phyloP scores from a whole-genome alignment of 1,284 basidiomycete species.

The Malassezia slooffiae region DNA sequence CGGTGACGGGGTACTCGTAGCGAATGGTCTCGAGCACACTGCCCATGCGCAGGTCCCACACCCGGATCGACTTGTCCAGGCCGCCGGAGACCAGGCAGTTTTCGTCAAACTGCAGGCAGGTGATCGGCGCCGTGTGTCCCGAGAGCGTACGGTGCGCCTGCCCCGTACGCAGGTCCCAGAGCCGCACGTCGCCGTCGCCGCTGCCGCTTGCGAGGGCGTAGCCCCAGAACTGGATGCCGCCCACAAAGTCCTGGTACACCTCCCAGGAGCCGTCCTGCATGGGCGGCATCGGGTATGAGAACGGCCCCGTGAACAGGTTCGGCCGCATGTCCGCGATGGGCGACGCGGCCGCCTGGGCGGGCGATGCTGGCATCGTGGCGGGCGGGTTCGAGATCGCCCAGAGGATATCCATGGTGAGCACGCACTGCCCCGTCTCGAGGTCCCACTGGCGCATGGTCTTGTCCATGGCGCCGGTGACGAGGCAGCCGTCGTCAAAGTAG shows the following conservation, averaged over 20 bases:
- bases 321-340: conserved; percentile 18
- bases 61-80: conserved; percentile 66
- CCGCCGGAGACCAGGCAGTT: conserved; percentile 80
- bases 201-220: conserved; percentile 93
- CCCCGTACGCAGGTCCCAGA: conserved; percentile 99
- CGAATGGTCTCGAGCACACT: conserved; percentile 74
- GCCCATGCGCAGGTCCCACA: conserved; percentile 89
- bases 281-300: conserved; percentile 62
- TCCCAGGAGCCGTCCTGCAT: conserved; percentile 81
- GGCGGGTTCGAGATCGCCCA: conserved; percentile 93
- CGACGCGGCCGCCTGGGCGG: conserved; percentile 8
- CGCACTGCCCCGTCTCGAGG: conserved; percentile 86
- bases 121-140: conserved; percentile 87
- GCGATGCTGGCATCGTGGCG: background rate
- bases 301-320: conserved; percentile 51
- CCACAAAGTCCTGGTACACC: conserved; percentile 94
- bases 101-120: conserved; percentile 93
- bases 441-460: conserved; percentile 99
- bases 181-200: conserved; percentile 88
- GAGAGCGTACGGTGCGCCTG: conserved; percentile 86
- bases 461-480: conserved; percentile 94
- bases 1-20: conserved; percentile 82
- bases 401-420: conserved; percentile 98
- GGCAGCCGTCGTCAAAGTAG: conserved; percentile 86
- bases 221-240: conserved; percentile 95